Evolutionary conservation across 345 rosid species (phyloP).

Genomic region (Salix koriyanagi): DNA sequence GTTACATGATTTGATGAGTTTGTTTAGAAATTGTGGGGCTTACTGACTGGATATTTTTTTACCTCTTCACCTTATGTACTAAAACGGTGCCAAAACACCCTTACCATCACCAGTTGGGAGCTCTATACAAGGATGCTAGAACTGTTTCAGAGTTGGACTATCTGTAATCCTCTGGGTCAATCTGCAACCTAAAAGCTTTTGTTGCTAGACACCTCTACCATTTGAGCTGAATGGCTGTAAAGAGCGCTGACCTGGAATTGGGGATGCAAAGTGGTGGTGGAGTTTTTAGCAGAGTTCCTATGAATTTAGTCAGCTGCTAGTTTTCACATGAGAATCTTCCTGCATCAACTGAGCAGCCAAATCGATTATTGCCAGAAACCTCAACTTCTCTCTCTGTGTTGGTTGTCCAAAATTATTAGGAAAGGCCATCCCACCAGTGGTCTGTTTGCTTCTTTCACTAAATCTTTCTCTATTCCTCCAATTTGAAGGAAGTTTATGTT

Average conservation of each 20-base stretch:
- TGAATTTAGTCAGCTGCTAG: slow-evolving; percentile 18
- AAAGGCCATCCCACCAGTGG: slow-evolving; percentile 78
- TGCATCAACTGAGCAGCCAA: slow-evolving; percentile 43
- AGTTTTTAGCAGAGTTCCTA: too few relatives aligned
- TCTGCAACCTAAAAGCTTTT: too few relatives aligned
- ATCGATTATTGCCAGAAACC: slow-evolving; percentile 87
- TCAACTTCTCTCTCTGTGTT: slow-evolving; percentile 86
- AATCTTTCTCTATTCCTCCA: slow-evolving; percentile 80
- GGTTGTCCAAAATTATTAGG: slow-evolving; percentile 88
- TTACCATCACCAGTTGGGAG: too few relatives aligned
- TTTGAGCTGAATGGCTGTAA: too few relatives aligned
- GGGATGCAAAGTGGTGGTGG: slow-evolving; percentile 55
- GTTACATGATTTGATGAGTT: not conserved
- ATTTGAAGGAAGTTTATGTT: slow-evolving; percentile 86
- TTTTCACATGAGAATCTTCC: slow-evolving; percentile 25
- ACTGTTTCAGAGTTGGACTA: too few relatives aligned
- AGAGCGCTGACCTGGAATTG: slow-evolving; percentile 90
- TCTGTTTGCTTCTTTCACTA: slow-evolving; percentile 71
- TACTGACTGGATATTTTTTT: not conserved
- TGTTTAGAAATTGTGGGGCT: not conserved
- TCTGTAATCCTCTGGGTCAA: too few relatives aligned
- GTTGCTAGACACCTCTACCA: too few relatives aligned
- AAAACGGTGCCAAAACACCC: too few relatives aligned
- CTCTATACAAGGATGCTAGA: slow-evolving; percentile 79
- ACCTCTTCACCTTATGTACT: slow-evolving; percentile 48